phyloP scores from a whole-genome alignment of 2,329 filamentous ascomycete genomes.

The Cercospora sp. region DNA sequence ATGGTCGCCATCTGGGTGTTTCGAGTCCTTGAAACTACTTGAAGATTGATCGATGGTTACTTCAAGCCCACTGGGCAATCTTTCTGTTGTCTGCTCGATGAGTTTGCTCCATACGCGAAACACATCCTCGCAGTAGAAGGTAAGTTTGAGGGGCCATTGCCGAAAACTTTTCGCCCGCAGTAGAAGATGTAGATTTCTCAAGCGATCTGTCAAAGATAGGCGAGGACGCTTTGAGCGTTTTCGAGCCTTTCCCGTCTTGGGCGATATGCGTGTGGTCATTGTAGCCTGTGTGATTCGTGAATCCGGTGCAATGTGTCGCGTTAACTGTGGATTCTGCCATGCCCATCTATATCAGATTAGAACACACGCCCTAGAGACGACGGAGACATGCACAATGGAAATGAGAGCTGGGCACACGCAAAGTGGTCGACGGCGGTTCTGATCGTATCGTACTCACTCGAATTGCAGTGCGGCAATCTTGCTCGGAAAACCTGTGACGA shows the following conservation, averaged over 20 bases:
- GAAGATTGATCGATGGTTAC: conserved; percentile 40
- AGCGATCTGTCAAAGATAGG: conserved; percentile 63
- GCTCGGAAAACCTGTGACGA: conserved; percentile 87
- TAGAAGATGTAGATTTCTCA: conserved; percentile 80
- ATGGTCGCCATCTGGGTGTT: conserved; percentile 6
- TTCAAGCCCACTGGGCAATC: conserved; percentile 51
- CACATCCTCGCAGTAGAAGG: conserved; percentile 74
- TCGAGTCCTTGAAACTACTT: conserved; percentile 17
- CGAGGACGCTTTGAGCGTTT: conserved; percentile 58
- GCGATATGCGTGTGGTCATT: conserved; percentile 38
- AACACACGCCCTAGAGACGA: not conserved
- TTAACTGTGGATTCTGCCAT: conserved; percentile 80
- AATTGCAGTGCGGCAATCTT: conserved; percentile 88
- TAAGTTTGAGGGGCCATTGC: conserved; percentile 77
- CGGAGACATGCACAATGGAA: not conserved
- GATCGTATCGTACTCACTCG: conserved; percentile 61
- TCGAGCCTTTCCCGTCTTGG: conserved; percentile 43
- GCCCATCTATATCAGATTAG: conserved; percentile 67
- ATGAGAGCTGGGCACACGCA: not conserved
- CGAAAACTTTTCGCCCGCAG: conserved; percentile 76
- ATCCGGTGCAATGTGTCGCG: conserved; percentile 70
- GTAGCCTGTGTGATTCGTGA: conserved; percentile 58
- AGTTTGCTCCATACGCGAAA: conserved; percentile 67
- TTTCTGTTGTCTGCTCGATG: conserved; percentile 52
- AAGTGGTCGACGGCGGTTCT: not conserved